Evolutionary conservation across 371 early-diverging fungal species (phyloP), one percentile per base, ranked within the genome.

Genomic region (Haplosporangium sp.): DNA sequence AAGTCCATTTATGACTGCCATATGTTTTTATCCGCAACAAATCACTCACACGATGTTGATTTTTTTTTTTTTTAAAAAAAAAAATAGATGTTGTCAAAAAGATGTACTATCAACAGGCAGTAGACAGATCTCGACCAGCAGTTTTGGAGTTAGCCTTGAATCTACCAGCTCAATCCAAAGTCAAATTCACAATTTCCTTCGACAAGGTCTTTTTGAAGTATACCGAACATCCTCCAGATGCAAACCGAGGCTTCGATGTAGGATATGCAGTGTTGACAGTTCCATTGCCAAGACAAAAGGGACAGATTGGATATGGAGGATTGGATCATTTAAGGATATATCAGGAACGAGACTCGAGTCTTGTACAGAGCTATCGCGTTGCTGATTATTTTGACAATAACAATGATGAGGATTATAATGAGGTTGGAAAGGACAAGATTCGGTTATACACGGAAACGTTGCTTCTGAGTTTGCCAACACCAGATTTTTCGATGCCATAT

Each of bases 401-500:
- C 19, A 35, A 13, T 3, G 44, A 4, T 15, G 50, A 42, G 15
- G 53, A 48, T 4, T 37, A 53, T 5, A 34, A 42, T 15, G 39
- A 39, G 11, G 61, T 58, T 42, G 53, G 37, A 8, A 63, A 58
- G 78, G 57, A 77, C 70, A 75, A 77, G 37, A 85, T 87, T 56
- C 84, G 94, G 20, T 74, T 95, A 10, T 96, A 94, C 73, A 96
- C 97, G 1, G 94, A 96, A 70, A 90, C 92, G 5, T 71, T 97
- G 10, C 85, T 97, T 53, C 89, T 97, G 42, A 92, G 91, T 53
- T 87, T 97, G 59, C 97, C 98, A 6, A 95, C 96, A 10, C 98
- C 99, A 2, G 99, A 99, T 69, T 99, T 99, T 70, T 93, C 93
- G 64, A 99, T 99, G 99, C 98, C 98, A 0, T 99, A 98, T 84